Evolutionary conservation across 2,329 filamentous ascomycete genomes (phyloP).

Genomic region (Ophiostoma perfectum): DNA sequence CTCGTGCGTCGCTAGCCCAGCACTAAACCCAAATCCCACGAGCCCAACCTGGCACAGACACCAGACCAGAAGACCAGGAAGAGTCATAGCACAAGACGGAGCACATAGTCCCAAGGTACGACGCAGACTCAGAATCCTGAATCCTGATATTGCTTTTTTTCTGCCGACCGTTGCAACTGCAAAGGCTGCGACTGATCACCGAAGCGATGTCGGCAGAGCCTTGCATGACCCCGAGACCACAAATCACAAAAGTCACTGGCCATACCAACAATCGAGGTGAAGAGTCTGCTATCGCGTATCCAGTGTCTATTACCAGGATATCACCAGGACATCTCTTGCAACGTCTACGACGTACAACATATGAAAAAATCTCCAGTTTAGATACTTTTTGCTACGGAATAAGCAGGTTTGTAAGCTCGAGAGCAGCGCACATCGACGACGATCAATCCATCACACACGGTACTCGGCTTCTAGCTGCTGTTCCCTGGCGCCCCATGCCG

Average conservation of each 20-base stretch:
- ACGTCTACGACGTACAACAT: no score
- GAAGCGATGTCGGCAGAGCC: background rate
- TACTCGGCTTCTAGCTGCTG: background rate
- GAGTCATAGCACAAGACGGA: background rate
- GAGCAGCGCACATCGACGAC: no score
- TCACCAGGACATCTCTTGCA: no score
- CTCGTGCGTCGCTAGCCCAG: background rate
- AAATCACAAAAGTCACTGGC: no score
- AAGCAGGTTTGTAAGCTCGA: no score
- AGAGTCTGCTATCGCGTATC: no score
- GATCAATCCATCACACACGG: background rate
- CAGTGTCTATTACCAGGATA: no score
- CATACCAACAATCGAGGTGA: no score
- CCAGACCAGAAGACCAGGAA: background rate
- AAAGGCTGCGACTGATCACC: background rate
- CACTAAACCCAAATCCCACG: constrained; percentile 11
- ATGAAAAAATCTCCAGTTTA: no score
- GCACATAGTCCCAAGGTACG: background rate
- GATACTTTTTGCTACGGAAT: no score
- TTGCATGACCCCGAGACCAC: background rate
- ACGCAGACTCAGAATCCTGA: no score
- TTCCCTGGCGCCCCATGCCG: background rate
- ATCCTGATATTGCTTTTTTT: background rate
- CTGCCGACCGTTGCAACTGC: background rate
- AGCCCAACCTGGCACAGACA: constrained; percentile 1